phyloP scores from a whole-genome alignment of 2,329 filamentous ascomycete species.

The Neofusicoccum umdonicola region DNA sequence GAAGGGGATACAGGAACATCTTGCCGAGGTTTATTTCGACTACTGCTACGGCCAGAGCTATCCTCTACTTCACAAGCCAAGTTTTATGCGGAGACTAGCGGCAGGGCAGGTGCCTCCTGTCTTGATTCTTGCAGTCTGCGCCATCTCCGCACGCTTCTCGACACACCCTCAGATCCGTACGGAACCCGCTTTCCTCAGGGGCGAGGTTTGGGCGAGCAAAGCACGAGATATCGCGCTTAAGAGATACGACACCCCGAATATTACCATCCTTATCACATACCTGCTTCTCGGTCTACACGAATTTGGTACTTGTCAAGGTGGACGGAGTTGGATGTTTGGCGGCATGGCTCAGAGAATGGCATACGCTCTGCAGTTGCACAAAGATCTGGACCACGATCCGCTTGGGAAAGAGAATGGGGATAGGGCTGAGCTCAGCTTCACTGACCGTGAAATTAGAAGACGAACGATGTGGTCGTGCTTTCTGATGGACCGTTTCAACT shows the following conservation, averaged over 20 bases:
- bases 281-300: constrained; percentile 87
- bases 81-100: constrained; percentile 86
- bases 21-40: constrained; percentile 94
- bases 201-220: constrained; percentile 84
- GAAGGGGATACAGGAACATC: constrained; percentile 85
- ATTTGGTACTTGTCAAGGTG: constrained; percentile 95
- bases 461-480: constrained; percentile 99
- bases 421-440: constrained; percentile 72
- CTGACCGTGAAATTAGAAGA: constrained; percentile 87
- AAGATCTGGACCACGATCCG: constrained; percentile 82
- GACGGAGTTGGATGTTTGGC: constrained; percentile 91
- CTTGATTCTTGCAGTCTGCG: constrained; percentile 88
- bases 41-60: constrained; percentile 95
- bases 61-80: constrained; percentile 91
- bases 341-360: constrained; percentile 97
- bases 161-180: constrained; percentile 77
- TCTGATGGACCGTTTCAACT: constrained; percentile 96
- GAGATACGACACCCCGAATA: constrained; percentile 91
- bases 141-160: constrained; percentile 91
- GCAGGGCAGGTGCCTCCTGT: constrained; percentile 82
- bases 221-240: constrained; percentile 85
- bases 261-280: constrained; percentile 90
- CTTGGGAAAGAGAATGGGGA: constrained; percentile 57
- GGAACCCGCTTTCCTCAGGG: constrained; percentile 78
- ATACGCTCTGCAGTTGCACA: constrained; percentile 89